Base-by-base conservation (phyloP, 2,329 filamentous ascomycete species). In the Cordyceps farinosa region DNA sequence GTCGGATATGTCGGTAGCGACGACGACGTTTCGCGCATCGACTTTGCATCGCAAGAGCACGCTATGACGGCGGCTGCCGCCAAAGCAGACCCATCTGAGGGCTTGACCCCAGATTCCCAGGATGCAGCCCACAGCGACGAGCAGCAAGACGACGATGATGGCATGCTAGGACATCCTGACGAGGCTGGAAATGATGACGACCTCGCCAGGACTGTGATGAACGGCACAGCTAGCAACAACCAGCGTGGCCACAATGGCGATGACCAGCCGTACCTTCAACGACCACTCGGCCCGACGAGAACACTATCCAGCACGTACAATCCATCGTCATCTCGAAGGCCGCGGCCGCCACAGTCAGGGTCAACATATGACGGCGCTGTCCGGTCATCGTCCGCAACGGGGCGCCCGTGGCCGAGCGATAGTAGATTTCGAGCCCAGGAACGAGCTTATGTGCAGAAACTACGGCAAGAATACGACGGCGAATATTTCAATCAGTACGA, bases 371-470 rank as follows among this genome's bases (percentile, higher is more conserved):
- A 77, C 65, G 77, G 77, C 51, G 74, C 78, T 60, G 76, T 80
- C 68, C 76, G 83, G 67, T 76, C 87, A 70, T 72, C 82, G 68
- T 77, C 85, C 73, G 77, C 86, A 77, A 77, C 84, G 22, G 22
- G 22, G 47, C 78, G 82, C 54, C 77, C 75, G 63, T 72, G 78
- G 66, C 79, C 76, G 70, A 81, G 73, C 66, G 80, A 82, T 56
- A 77, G 73, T 63, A 69, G 74, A 48, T 78, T 78, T 44, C 78
- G 79, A n/a, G 85, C 80, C 63, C 83, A 98, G 76, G 94, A 98
- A 76, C 91, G 93, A 73, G 94, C 94, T 63, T 99, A 99, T 73
- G 89, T 98, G 40, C 92, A 97, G 75, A 88, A 94, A 69, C 85
- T 98, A 71, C 88, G 92, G 64, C 91, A 96, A 73, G 91, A 95